Percentiles rank a stretch among this genome's conserved stretches.
Evolutionary conservation across 2,329 filamentous ascomycete genomes (phyloP).

Genomic region (Claviceps sp.): DNA sequence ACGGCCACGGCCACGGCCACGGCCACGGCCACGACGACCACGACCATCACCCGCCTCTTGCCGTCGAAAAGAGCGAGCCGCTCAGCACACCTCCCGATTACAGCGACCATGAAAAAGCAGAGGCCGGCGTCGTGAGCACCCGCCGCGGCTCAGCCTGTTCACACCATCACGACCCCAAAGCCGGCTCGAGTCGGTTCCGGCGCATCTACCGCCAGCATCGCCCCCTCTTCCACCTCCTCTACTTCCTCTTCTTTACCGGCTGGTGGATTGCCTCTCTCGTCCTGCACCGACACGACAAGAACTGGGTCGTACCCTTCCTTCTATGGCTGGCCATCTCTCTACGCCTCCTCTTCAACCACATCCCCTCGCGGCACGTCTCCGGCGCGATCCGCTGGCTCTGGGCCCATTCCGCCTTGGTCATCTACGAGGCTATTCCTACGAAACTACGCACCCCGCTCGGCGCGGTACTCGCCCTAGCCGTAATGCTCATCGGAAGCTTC

Average conservation of each 20-base stretch:
- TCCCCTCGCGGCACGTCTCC: constrained; percentile 54
- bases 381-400: constrained; percentile 54
- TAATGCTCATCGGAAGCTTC: constrained; percentile 69
- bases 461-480: constrained; percentile 48
- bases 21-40: constrained; percentile 9
- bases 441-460: constrained; percentile 50
- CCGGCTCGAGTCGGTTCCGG: constrained; percentile 13
- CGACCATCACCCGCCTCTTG: constrained; percentile 10
- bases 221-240: constrained; percentile 31
- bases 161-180: constrained; percentile 6
- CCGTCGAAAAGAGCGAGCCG: constrained; percentile 12
- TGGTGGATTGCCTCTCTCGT: constrained; percentile 71
- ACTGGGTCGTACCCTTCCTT: constrained; percentile 77
- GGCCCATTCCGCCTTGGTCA: constrained; percentile 46
- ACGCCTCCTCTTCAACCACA: constrained; percentile 59
- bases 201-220: constrained; percentile 31
- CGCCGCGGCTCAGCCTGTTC: constrained; percentile 13
- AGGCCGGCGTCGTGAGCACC: constrained; percentile 18
- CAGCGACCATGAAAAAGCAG: constrained; percentile 26
- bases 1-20: not conserved
- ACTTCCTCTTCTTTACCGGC: constrained; percentile 32
- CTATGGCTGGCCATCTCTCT: constrained; percentile 63
- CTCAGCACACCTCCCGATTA: constrained; percentile 21
- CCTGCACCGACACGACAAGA: constrained; percentile 56
- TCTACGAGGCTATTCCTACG: constrained; percentile 51